A percentile compares a stretch with the other conserved stretches of the same genome.
Conservation (phyloP, 768 basidiomycete genomes). For the Daedaleopsis nitida region DNA sequence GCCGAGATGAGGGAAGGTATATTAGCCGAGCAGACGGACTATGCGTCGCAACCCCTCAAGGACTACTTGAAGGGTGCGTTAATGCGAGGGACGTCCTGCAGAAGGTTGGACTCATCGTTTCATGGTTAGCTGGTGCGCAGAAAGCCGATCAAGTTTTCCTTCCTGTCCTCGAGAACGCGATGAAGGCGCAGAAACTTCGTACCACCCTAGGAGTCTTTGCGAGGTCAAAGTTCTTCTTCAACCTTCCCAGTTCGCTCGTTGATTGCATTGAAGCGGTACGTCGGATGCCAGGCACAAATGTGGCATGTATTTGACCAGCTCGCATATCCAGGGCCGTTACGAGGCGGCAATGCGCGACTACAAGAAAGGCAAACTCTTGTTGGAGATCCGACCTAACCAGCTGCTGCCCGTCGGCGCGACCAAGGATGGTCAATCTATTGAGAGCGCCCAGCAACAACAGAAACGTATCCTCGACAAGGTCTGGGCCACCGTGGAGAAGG, state of each 20-base stretch:
- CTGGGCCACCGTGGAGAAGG: slow-evolving; percentile 93
- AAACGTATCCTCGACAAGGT: slow-evolving; percentile 94
- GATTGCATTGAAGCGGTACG: slow-evolving; percentile 88
- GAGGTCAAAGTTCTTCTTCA: slow-evolving; percentile 97
- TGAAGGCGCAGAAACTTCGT: slow-evolving; percentile 90
- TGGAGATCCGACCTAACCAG: slow-evolving; percentile 88
- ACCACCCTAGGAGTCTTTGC: slow-evolving; percentile 96
- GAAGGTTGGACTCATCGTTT: background rate
- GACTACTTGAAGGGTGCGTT: slow-evolving; percentile 82
- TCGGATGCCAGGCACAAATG: too few species aligned
- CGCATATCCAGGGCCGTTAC: slow-evolving; percentile 74
- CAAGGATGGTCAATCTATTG: slow-evolving; percentile 54
- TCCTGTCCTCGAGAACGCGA: slow-evolving; percentile 92
- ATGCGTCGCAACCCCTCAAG: slow-evolving; percentile 78
- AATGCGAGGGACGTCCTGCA: background rate
- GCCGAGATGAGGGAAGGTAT: slow-evolving; percentile 93
- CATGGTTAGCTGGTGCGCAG: slow-evolving; percentile 71
- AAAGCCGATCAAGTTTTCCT: slow-evolving; percentile 96
- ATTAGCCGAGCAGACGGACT: slow-evolving; percentile 73
- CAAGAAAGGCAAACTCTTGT: slow-evolving; percentile 92
- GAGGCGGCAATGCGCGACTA: slow-evolving; percentile 94
- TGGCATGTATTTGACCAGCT: background rate
- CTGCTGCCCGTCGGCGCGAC: slow-evolving; percentile 68
- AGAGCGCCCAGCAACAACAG: slow-evolving; percentile 72
- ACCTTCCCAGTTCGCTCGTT: slow-evolving; percentile 87